Conservation (phyloP, 176 grass and related monocot genomes). For the Lolium perenne region DNA sequence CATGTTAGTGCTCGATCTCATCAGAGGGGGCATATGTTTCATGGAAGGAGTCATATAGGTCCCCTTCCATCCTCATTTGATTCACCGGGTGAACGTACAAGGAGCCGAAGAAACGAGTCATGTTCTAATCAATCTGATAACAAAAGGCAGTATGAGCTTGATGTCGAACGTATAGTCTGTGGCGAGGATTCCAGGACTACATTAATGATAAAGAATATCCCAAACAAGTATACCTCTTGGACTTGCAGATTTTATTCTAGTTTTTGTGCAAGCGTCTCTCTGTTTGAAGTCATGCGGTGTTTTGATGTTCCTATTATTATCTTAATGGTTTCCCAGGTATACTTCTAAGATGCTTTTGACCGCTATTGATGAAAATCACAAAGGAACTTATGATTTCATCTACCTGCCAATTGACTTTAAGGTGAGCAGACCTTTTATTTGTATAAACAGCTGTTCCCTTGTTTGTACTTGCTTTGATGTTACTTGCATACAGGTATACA, state of each 20-base stretch:
- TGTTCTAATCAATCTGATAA: constrained; percentile 78
- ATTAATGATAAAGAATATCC: constrained; percentile 98
- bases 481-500: constrained; percentile 36
- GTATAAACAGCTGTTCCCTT: constrained; percentile 12
- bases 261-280: constrained; percentile 52
- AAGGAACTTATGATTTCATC: constrained; percentile 94
- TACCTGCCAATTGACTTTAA: constrained; percentile 99
- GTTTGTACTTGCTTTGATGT: constrained; percentile 20
- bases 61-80: constrained; percentile 63
- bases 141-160: constrained; percentile 93
- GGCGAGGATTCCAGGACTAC: constrained; percentile 83
- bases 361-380: constrained; percentile 93
- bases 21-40: constrained; percentile 78
- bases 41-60: constrained; percentile 68
- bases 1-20: constrained; percentile 73
- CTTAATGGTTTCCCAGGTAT: constrained; percentile 66
- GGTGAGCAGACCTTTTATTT: constrained; percentile 45
- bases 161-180: constrained; percentile 72
- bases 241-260: constrained; percentile 31
- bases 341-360: constrained; percentile 99
- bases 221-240: constrained; percentile 77
- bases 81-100: constrained; percentile 60
- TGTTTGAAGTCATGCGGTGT: constrained; percentile 23
- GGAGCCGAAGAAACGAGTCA: constrained; percentile 73
- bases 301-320: constrained; percentile 41